Percentiles rank a stretch among this genome's conserved stretches.
Evolutionary conservation across 805 yeast genomes (phyloP).

Genomic region (Candida krabiensis): DNA sequence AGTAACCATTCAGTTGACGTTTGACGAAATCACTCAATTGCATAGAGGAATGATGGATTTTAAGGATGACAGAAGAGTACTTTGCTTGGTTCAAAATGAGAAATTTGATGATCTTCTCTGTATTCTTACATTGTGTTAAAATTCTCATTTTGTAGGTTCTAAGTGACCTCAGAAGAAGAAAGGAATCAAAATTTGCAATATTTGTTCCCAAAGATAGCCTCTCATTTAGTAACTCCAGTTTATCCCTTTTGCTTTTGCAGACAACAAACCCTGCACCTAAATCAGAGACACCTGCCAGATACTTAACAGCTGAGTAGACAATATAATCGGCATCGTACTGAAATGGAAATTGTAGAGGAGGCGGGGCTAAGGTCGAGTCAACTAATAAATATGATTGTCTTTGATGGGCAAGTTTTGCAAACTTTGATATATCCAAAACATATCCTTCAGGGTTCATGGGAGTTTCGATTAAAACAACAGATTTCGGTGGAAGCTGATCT

Average conservation of each 20-base stretch:
- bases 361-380: constrained; percentile 58
- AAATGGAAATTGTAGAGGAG: constrained; percentile 55
- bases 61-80: constrained; percentile 34
- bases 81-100: constrained; percentile 34
- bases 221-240: constrained; percentile 37
- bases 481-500: constrained; percentile 37
- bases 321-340: constrained; percentile 51
- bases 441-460: constrained; percentile 56
- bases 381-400: constrained; percentile 45
- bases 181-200: constrained; percentile 51
- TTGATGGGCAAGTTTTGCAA: constrained; percentile 43
- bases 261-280: constrained; percentile 53
- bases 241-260: constrained; percentile 36
- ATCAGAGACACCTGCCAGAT: constrained; percentile 56
- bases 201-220: constrained; percentile 49
- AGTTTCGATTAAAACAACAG: constrained; percentile 50
- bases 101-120: constrained; percentile 41
- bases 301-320: constrained; percentile 57
- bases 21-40: constrained; percentile 41
- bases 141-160: constrained; percentile 53
- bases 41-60: constrained; percentile 47
- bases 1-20: constrained; percentile 41
- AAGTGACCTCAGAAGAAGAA: constrained; percentile 47
- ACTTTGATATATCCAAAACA: constrained; percentile 41
- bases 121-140: constrained; percentile 44